Evolutionary conservation across 208 protist species (phyloP), one percentile per base, ranked within the genome.

Genomic region (Leishmania lainsoni): DNA sequence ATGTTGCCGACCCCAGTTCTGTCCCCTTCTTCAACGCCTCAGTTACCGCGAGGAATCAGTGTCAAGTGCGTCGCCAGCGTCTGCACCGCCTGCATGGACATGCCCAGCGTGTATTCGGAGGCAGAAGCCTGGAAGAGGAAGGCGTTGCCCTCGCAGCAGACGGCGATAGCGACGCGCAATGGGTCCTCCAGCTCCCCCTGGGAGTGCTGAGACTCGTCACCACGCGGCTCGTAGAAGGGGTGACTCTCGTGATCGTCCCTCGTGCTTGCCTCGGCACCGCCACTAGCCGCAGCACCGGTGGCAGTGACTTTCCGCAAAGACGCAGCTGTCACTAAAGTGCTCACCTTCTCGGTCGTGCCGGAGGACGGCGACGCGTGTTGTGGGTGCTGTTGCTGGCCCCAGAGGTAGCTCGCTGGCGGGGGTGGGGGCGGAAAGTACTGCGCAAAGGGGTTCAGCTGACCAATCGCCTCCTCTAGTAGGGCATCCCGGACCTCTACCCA

Each of bases 361-460:
- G 82, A 65, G 54, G 82, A 32, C 6, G 51, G 26, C 39, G 82
- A 42, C 2, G 56, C 8, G 52, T 22, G 20, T 14, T 49, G 51
- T 45, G 49, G 56, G 58, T 39, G 49, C 45, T 29, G 65, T 42
- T 79, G 82, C 65, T 78, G 73, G 0, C 71, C 78, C 73, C 73
- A 82, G 17, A 86, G 56, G n/a, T 86, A 86, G 66, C 82, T 80
- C 6, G 86, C 61, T 0, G 90, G 87, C 3, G 90, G 90, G 14
- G 86, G 80, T 17, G 90, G 86, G 17, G 86, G 85, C 2, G 79
- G 78, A 74, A 89, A 91, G 81, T 89, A 89, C 56, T 83, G 79
- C 26, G 89, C 85, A 73, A 96, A 93, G 10, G 93, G 93, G 83
- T 96, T 96, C 49, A 92, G 85, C 78, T 84, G 81, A 6, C 91